Evolutionary conservation across 805 yeast genomes (phyloP), one percentile per base, ranked within the genome.

Genomic region (Monosporozyma unispora): DNA sequence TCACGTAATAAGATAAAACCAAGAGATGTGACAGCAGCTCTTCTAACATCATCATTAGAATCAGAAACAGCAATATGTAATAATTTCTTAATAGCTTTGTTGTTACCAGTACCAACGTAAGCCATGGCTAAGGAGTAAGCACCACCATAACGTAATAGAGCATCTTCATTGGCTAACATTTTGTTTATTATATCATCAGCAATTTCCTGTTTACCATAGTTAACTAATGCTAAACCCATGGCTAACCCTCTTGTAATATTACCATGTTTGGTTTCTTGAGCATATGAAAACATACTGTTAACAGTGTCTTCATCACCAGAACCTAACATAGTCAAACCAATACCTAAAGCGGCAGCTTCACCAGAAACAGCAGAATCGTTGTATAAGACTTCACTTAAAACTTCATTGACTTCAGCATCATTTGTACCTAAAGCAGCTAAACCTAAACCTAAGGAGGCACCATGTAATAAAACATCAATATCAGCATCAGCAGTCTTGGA

Each of bases 281-380:
- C 96, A 67, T 89, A 91, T 2, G 85, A 78, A 48, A 87, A 71
- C 95, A 93, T 86, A 62, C 89, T 97, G 50, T 77, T 75, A 51
- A 75, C 69, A 8, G 87, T 87, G 38, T 71, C 70, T 55, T 79
- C 78, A 55, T 82, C 73, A 50, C 93, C 95, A 4, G 95, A 82
- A 22, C 99, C 99, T 52, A 91, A 77, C 96, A 87, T 87, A 12
- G 87, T 88, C 56, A 93, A 77, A 54, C 99, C 99, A 93, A 93
- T 89, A 33, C 93, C 88, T 56, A 91, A 74, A 43, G 96, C 97
- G 27, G 98, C 96, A 43, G 96, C 96, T 64, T 90, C 96, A 54
- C 97, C 96, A 6, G 96, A 87, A 39, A 87, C 77, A 2, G 97
- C 98, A 29, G 93, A 84, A 64, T 93, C 99, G 10, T 90, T 78